Conservation (phyloP, 768 basidiomycete species). For the Pleurotus sapidus region DNA sequence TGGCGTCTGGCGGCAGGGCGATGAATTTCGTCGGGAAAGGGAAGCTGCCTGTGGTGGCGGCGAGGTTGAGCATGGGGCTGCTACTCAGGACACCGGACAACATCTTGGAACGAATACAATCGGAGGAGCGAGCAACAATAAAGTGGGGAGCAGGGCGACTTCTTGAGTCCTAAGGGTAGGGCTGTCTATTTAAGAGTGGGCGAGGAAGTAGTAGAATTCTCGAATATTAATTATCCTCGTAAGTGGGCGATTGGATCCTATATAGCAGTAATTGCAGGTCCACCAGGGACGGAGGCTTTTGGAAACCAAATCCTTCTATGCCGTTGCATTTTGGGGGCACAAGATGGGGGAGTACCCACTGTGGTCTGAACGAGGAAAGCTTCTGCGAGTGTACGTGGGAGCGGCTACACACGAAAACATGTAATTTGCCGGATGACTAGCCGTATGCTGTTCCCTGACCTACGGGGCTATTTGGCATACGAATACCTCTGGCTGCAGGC, state of each 20-base stretch:
- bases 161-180: not conserved
- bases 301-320: not conserved
- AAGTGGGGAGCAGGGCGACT: not conserved
- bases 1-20: slow-evolving; percentile 23
- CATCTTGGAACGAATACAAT: not conserved
- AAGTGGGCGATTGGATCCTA: not conserved
- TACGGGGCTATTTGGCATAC: too few species aligned
- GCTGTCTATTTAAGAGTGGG: not conserved
- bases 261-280: not conserved
- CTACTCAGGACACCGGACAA: slow-evolving; percentile 14
- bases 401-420: slow-evolving; percentile 3
- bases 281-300: not conserved
- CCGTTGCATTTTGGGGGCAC: not conserved
- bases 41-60: slow-evolving; percentile 32
- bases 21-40: slow-evolving; percentile 35
- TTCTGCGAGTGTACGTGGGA: slow-evolving; percentile 1
- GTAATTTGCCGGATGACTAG: slow-evolving; percentile 2
- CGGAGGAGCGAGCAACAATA: not conserved
- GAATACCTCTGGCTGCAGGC: too few species aligned
- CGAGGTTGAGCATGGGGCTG: slow-evolving; percentile 28
- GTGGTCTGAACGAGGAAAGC: not conserved
- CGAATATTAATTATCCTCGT: not conserved
- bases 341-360: not conserved
- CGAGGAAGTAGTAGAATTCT: not conserved
- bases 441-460: not conserved